These are phyloP conservation scores for Pyrenula massariospora DNA, from an alignment of 495 filamentous ascomycete genomes.

Conservation along the genomic window DNA sequence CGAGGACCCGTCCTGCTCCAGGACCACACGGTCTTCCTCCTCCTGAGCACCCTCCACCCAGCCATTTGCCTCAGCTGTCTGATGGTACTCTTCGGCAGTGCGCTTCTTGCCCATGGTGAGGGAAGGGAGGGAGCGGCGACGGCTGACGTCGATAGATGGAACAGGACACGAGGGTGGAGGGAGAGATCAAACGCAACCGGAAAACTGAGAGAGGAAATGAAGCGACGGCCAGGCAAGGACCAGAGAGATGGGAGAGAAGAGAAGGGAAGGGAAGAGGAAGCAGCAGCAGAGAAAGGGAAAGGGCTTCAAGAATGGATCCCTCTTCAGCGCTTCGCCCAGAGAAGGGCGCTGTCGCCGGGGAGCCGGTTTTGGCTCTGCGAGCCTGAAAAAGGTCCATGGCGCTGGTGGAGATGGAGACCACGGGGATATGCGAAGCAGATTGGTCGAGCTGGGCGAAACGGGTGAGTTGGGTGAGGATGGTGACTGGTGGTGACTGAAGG, in stretches of 20 bases:
- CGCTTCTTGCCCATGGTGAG: not conserved
- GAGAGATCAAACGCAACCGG: not conserved
- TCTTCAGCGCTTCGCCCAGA: not conserved
- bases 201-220: not conserved
- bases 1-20: not conserved
- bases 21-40: conserved; percentile 1
- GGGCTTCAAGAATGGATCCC: not conserved
- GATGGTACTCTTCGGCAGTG: not conserved
- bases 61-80: not conserved
- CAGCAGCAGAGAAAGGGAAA: not conserved
- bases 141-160: not conserved
- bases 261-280: not conserved
- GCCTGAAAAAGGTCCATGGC: not conserved
- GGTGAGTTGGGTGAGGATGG: not conserved
- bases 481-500: too few species aligned
- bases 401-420: not conserved
- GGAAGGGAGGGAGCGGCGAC: not conserved
- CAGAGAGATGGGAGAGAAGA: not conserved
- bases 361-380: not conserved
- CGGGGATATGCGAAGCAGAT: not conserved
- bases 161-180: not conserved
- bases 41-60: not conserved
- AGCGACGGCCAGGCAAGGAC: not conserved
- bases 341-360: not conserved
- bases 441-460: not conserved